A percentile compares a stretch with the other conserved stretches of the same genome.
Conservation (phyloP, 495 filamentous ascomycete species). For the Cairneyella variabilis region DNA sequence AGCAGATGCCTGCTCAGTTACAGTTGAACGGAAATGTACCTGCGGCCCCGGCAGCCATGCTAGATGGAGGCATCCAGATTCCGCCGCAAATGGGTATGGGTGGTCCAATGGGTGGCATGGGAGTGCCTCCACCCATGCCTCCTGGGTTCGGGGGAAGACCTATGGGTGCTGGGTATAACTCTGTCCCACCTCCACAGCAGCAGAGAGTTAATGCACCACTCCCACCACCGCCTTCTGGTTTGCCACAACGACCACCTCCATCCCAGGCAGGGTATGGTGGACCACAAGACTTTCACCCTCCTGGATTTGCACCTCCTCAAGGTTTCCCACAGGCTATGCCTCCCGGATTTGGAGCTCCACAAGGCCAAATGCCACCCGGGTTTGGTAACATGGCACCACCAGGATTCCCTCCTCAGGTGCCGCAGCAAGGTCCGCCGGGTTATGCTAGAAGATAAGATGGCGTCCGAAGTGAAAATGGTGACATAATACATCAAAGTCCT, state of each 20-base stretch:
- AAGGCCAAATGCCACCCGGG: conserved; percentile 19
- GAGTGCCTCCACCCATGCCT: conserved; percentile 27
- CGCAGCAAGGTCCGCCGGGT: conserved; percentile 23
- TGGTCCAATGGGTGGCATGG: conserved; percentile 22
- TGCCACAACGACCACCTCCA: conserved; percentile 76
- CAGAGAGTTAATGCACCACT: conserved; percentile 31
- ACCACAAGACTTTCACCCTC: conserved; percentile 63
- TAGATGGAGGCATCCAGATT: conserved; percentile 27
- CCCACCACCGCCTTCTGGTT: conserved; percentile 66
- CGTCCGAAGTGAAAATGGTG: not conserved
- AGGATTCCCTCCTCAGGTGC: conserved; percentile 18
- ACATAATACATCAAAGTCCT: not conserved
- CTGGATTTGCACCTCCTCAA: conserved; percentile 27
- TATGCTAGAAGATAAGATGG: conserved; percentile 23
- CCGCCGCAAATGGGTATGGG: conserved; percentile 26
- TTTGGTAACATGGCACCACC: conserved; percentile 16
- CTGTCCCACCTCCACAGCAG: conserved; percentile 21
- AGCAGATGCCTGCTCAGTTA: conserved; percentile 48
- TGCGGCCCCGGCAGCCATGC: conserved; percentile 27
- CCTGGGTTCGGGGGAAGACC: conserved; percentile 42
- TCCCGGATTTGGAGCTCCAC: conserved; percentile 21
- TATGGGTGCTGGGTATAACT: not conserved
- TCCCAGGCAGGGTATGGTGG: conserved; percentile 75
- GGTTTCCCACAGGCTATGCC: conserved; percentile 21
- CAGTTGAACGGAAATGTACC: conserved; percentile 20